Base-by-base conservation (phyloP, 1,284 basidiomycete species). In the Melampsora americana region DNA sequence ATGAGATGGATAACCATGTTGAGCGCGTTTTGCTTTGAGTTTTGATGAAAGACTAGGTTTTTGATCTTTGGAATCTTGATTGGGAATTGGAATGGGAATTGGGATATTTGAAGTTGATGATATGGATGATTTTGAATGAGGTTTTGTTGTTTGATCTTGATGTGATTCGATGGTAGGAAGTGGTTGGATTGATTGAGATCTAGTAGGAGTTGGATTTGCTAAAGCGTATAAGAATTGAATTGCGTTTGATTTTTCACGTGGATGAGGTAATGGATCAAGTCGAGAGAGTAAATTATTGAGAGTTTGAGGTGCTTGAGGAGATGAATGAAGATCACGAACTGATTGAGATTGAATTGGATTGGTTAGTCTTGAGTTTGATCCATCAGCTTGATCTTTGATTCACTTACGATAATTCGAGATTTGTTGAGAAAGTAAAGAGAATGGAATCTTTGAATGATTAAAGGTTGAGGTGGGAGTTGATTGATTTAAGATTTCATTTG, bases 181-280 rank as follows among this genome's bases (percentile, higher is more conserved):
- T 69, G 53, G 50, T 62, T 42, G 35, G 26, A 18, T 16, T 6
- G 60, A 30, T 62, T 7, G 12, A 62, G 18, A 35, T 35, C 35
- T 62, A 7, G 30, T 28, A 23, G 60, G 32, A 62, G 60, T 30
- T 62, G 39, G 35, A n/a, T 28, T 53, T 66, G 59, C 32, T 50
- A 73, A 53, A 35, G 44, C 62, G 20, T 65, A 39, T 66, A 73
- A 23, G 62, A 73, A 73, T 66, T 7, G n/a, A 26, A 67, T 46
- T 28, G 48, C 42, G 20, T 30, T 20, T 26, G 71, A 11, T 65
- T 74, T 66, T 28, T 74, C 18, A 9, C 16, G 53, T 66, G 71
- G 71, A 46, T 66, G 71, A 14, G 32, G 11, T 26, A 74, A 64
- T 42, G 48, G 65, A 28, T 4, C 56, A 18, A 74, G 64, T 66